These are phyloP conservation scores for Cyanidium caldarium DNA, from an alignment of 23 red algal species.

Conservation along the genomic window DNA sequence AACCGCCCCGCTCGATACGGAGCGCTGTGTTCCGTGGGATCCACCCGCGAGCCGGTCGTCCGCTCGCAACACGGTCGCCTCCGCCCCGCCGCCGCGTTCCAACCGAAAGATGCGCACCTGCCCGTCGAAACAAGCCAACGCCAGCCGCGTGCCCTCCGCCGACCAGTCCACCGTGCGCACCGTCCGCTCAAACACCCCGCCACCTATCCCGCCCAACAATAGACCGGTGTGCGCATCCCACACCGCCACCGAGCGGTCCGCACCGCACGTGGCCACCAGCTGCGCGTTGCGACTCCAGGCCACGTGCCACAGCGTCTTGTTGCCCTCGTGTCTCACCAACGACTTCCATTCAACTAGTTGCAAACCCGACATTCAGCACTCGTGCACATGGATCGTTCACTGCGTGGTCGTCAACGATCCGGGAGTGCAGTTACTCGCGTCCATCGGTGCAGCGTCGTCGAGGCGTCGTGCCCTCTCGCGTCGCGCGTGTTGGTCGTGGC, in stretches of 20 bases:
- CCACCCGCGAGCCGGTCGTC: too few species aligned
- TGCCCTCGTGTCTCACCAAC: too few species aligned
- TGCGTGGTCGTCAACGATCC: too few species aligned
- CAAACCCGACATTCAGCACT: too few species aligned
- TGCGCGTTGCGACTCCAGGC: slow-evolving; percentile 43
- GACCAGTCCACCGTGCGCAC: slow-evolving; percentile 35
- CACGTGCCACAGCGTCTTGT: slow-evolving; percentile 41
- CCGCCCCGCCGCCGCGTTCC: slow-evolving; percentile 20
- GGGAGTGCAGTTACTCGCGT: too few species aligned
- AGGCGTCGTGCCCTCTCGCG: too few species aligned
- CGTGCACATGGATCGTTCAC: too few species aligned
- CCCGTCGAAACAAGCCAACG: slow-evolving; percentile 69
- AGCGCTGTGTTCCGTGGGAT: too few species aligned
- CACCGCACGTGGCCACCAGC: slow-evolving; percentile 57
- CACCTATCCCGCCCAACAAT: slow-evolving; percentile 13
- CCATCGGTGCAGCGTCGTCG: too few species aligned
- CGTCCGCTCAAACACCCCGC: slow-evolving; percentile 34
- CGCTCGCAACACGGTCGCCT: slow-evolving; percentile 17
- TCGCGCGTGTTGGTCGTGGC: too few species aligned
- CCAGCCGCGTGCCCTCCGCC: slow-evolving; percentile 38
- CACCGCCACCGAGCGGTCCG: slow-evolving; percentile 35
- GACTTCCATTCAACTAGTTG: too few species aligned
- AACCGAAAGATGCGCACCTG: slow-evolving; percentile 35
- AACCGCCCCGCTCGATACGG: too few species aligned
- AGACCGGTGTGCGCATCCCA: slow-evolving; percentile 31